These are phyloP conservation scores for Diaporthe batatas DNA, from an alignment of 2,329 filamentous ascomycete species.

Conservation along the genomic window DNA sequence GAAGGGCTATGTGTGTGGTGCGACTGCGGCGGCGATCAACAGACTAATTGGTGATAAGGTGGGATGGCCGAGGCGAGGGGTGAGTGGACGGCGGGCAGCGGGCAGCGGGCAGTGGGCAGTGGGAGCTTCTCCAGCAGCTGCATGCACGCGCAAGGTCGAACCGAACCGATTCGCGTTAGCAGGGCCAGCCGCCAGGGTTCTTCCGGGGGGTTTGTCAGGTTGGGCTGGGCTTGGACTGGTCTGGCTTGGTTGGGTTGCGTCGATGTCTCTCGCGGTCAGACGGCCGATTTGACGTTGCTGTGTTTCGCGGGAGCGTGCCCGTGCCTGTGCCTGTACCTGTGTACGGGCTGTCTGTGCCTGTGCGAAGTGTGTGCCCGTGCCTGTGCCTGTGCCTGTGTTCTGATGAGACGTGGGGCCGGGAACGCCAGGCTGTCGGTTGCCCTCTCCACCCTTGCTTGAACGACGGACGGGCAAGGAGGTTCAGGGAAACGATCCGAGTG, in stretches of 20 bases:
- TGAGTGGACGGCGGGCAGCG: neutral
- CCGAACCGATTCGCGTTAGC: conserved; percentile 26
- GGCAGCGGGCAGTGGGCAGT: conserved; percentile 13
- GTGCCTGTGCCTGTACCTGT: conserved; percentile 17
- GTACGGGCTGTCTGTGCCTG: conserved; percentile 6
- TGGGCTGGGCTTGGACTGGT: neutral
- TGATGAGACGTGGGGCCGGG: conserved; percentile 33
- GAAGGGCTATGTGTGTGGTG: conserved; percentile 20
- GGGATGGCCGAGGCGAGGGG: conserved; percentile 33
- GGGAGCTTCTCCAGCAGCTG: conserved; percentile 32
- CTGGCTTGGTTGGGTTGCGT: conserved; percentile 25
- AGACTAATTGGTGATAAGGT: conserved; percentile 32
- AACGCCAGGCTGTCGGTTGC: conserved; percentile 29
- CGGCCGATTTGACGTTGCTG: conserved; percentile 31
- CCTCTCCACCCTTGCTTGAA: conserved; percentile 29
- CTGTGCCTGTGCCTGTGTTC: conserved; percentile 26
- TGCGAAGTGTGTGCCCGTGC: neutral
- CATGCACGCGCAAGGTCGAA: conserved; percentile 22
- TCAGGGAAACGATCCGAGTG: conserved; percentile 1
- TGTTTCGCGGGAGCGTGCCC: conserved; percentile 29
- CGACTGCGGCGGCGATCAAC: conserved; percentile 29
- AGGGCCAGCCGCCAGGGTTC: conserved; percentile 17
- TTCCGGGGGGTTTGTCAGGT: conserved; percentile 19
- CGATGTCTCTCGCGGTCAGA: conserved; percentile 32
- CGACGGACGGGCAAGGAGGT: conserved; percentile 14